Evolutionary conservation across 1,284 basidiomycete genomes (phyloP), one percentile per base, ranked within the genome.

Genomic region (Marasmius tenuissimus): DNA sequence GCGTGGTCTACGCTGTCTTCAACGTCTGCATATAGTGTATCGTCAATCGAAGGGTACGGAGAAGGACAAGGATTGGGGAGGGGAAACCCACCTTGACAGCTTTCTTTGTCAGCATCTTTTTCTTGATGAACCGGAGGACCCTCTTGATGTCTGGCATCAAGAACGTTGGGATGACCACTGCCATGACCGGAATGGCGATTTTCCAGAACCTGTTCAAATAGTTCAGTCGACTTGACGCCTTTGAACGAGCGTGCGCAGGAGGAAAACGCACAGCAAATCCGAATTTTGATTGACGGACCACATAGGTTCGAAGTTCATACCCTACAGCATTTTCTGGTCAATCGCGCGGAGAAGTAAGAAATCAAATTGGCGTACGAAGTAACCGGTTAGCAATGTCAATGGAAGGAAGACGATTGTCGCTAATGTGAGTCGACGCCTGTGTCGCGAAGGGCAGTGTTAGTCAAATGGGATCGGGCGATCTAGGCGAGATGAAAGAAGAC

Each of bases 321-420:
- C 87, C 83, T 88, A 66, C 18, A 35, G 12, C 5, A 60, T 34
- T 20, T 22, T 27, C 9, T 14, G 54, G 54, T 33, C 27, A 38
- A 38, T 60, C 18, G 33, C 53, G 39, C 53, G 22, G 57, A 33
- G 6, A 39, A 12, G 20, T 51, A 33, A 61, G 37, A 47, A 47
- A 22, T 39, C n/a, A 11, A 58, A 33, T n/a, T 54, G 34, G 78
- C 82, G 58, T 65, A 85, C 86, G 70, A 90, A 89, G 72, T 89
- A 90, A 59, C 87, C 88, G 7, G 87, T 89, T 12, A 91, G 76
- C 20, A 91, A 77, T 1, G 88, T 89, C 40, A 90, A 72, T 0
- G 89, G 89, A 14, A 91, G 72, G 75, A 87, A 91, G 66, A 89
- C 85, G 68, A 91, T 86, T 1, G 87, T 90, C 0, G 82, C 83